Base-by-base conservation (phyloP, 805 yeast species). In the Yamadazyma scolyti region DNA sequence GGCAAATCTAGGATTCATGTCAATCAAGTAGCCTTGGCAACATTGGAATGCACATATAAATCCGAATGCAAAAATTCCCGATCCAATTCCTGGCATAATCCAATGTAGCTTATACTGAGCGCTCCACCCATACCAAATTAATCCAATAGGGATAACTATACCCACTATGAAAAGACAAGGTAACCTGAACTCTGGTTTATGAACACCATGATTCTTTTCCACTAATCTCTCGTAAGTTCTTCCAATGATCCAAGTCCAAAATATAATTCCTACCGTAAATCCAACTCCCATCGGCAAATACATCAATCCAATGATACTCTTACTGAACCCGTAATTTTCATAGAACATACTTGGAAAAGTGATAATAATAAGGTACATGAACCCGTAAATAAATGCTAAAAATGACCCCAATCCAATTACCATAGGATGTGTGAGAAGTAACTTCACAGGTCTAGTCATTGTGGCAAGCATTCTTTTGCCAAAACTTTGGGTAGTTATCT, bases 51-150 rank as follows among this genome's bases (percentile, higher is more conserved):
- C 77, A 4, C 78, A 73, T 34, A 77, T 70, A 23, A 79, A 53
- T 2, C 77, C 76, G 46, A 72, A 68, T 2, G 80, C 79, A 50
- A 78, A 79, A 15, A 82, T 56, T 4, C 61, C 71, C 11, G 77
- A 65, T 3, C 88, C 89, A 18, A 80, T 58, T 18, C 63, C 58
- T 0, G 85, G 82, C 65, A 78, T 73, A 23, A 80, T 66, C 80
- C 82, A 81, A 31, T 66, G 75, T 25, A 75, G 47, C 18, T 69
- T 49, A 19, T 69, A 60, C 45, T 77, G 60, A 2, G 82, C 79
- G 20, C 79, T 69, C 88, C 87, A 81, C 10, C 87, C 88, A 45
- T 75, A 79, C 76, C 84, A 76, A 37, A 81, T 58, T 24, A 80
- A 56, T 0, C 86, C 87, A 9, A 66, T 61, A 0, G 86, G 79